Conservation (phyloP, 768 basidiomycete genomes). For the Kwoniella shandongensis region DNA sequence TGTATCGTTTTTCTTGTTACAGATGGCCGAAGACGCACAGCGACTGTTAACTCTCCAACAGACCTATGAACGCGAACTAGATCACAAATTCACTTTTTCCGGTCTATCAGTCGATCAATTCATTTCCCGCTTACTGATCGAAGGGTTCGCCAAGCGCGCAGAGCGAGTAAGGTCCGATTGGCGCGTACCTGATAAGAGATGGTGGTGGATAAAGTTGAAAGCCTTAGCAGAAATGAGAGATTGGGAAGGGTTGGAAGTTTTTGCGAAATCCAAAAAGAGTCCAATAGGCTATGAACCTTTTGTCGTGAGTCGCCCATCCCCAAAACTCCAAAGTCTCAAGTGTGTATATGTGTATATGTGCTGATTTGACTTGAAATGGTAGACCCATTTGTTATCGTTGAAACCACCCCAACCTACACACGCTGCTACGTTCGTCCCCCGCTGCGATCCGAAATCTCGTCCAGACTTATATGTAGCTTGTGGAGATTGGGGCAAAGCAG, state of each 20-base stretch:
- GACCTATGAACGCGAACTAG: constrained; percentile 79
- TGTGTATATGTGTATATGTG: too few relatives aligned
- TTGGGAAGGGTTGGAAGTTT: constrained; percentile 80
- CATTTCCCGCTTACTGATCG: constrained; percentile 71
- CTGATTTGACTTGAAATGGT: neutral
- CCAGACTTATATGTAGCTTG: constrained; percentile 86
- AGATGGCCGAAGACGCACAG: constrained; percentile 90
- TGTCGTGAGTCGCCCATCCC: constrained; percentile 43
- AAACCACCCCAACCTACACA: constrained; percentile 62
- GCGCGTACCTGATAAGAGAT: constrained; percentile 92
- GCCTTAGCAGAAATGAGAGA: constrained; percentile 75
- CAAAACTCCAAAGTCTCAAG: too few relatives aligned
- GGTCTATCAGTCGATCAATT: constrained; percentile 86
- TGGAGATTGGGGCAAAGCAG: constrained; percentile 85
- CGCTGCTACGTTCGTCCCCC: constrained; percentile 72
- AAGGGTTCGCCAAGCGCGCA: constrained; percentile 78
- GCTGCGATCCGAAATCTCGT: constrained; percentile 78
- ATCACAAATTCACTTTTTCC: constrained; percentile 74
- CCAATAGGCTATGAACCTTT: constrained; percentile 87
- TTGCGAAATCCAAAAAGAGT: constrained; percentile 81
- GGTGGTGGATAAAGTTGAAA: constrained; percentile 89
- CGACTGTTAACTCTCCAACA: constrained; percentile 76
- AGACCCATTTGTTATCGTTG: constrained; percentile 47
- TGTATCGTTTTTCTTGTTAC: neutral
- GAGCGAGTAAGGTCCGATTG: constrained; percentile 87